These are phyloP conservation scores for Penicillium robsamsonii DNA, from an alignment of 495 filamentous ascomycete species.

Conservation along the genomic window DNA sequence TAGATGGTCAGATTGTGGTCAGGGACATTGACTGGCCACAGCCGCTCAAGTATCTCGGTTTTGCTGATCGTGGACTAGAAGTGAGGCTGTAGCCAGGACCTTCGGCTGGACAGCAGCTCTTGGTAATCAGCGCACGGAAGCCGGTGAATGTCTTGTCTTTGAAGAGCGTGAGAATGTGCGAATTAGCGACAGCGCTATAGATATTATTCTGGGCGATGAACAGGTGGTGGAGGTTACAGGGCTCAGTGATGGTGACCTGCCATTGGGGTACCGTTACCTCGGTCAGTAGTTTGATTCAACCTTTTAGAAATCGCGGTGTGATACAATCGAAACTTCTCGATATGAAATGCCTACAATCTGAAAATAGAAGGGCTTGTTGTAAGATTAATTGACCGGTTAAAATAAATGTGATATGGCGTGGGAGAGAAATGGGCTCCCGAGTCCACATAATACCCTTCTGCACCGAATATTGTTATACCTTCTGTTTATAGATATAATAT, in stretches of 20 bases:
- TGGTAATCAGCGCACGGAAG: conserved; percentile 29
- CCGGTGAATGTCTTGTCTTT: conserved; percentile 44
- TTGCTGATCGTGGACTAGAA: conserved; percentile 45
- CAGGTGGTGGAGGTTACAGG: conserved; percentile 40
- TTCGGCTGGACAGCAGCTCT: conserved; percentile 9
- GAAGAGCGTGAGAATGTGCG: conserved; percentile 41
- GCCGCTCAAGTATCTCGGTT: conserved; percentile 82
- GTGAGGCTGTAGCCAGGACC: conserved; percentile 23
- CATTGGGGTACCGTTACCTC: conserved; percentile 29
- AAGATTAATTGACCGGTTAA: background rate
- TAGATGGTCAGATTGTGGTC: conserved; percentile 61
- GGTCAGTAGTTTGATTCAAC: conserved; percentile 14
- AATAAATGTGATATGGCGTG: too few species aligned
- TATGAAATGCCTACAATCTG: background rate
- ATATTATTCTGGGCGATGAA: conserved; percentile 48
- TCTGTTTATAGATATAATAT: too few species aligned
- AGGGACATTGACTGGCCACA: conserved; percentile 90
- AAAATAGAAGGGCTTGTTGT: background rate
- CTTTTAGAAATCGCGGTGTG: too few species aligned
- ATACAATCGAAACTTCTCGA: background rate
- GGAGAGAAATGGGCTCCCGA: background rate
- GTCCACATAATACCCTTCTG: background rate
- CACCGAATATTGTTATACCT: background rate
- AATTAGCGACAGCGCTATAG: conserved; percentile 46
- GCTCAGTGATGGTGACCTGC: conserved; percentile 30